Conservation (phyloP, 2,329 filamentous ascomycete species). For the Penicillium sp. region DNA sequence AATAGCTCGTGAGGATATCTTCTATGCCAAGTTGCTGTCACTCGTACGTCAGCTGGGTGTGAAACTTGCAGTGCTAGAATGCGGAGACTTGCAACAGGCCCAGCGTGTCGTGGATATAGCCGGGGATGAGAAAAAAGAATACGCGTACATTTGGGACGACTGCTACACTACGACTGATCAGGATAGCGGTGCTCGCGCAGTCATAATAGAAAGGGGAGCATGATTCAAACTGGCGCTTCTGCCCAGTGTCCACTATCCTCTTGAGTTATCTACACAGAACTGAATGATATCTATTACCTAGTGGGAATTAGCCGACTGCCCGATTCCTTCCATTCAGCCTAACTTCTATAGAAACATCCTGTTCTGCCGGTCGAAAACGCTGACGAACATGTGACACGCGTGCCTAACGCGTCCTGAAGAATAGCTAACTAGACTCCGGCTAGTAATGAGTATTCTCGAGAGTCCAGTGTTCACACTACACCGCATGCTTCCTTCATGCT, state of each 20-base stretch:
- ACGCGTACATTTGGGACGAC: conserved; percentile 9
- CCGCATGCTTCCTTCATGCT: not conserved
- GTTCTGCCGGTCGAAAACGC: not conserved
- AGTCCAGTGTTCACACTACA: not conserved
- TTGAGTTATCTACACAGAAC: not conserved
- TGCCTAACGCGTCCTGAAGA: not conserved
- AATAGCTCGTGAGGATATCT: conserved; percentile 28
- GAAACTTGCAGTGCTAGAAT: conserved; percentile 33
- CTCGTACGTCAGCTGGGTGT: conserved; percentile 22
- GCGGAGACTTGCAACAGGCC: conserved; percentile 32
- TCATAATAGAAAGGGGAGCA: conserved; percentile 3
- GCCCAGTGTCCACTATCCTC: not conserved
- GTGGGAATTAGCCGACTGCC: not conserved
- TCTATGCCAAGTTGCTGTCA: conserved; percentile 32
- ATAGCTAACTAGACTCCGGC: not conserved
- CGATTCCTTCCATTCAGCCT: not conserved
- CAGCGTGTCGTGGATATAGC: conserved; percentile 22
- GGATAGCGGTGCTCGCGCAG: conserved; percentile 11
- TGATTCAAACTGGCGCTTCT: not conserved
- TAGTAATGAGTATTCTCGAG: not conserved
- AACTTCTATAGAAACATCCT: not conserved
- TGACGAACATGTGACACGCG: not conserved
- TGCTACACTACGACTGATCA: not conserved
- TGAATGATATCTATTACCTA: not conserved
- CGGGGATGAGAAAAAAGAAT: not conserved